A percentile compares a stretch with the other conserved stretches of the same genome.
Conservation (phyloP, 1,284 basidiomycete species). For the Puccinia polysora region DNA sequence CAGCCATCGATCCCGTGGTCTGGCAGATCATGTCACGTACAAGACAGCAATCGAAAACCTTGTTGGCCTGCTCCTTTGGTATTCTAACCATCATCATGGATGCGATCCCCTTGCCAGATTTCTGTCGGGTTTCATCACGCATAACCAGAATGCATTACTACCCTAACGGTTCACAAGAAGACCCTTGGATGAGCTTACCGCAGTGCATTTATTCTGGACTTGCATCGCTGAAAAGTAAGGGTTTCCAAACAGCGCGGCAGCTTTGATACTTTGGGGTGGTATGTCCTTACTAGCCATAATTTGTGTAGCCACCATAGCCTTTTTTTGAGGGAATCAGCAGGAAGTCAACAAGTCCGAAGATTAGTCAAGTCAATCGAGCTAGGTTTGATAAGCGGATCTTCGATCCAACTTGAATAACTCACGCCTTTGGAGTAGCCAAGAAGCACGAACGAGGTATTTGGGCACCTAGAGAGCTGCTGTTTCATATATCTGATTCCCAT, state of each 20-base stretch:
- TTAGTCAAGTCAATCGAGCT: too few species aligned
- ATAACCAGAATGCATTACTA: not conserved
- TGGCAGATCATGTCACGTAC: slow-evolving; percentile 33
- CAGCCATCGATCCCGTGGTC: not conserved
- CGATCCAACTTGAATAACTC: not conserved
- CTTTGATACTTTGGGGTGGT: not conserved
- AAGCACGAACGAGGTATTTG: slow-evolving; percentile 24
- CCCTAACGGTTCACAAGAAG: not conserved
- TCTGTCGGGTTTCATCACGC: not conserved
- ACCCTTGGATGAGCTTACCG: slow-evolving; percentile 10
- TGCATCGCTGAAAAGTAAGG: slow-evolving; percentile 18
- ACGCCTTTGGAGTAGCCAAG: slow-evolving; percentile 42
- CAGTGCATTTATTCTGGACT: slow-evolving; percentile 20
- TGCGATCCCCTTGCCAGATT: slow-evolving; percentile 5
- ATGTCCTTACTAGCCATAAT: not conserved
- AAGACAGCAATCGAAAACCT: slow-evolving; percentile 15
- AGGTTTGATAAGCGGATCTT: too few species aligned
- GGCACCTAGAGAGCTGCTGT: not conserved
- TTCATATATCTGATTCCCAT: slow-evolving; percentile 8
- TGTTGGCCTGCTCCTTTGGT: not conserved
- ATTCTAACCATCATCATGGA: not conserved
- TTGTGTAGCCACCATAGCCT: slow-evolving; percentile 37
- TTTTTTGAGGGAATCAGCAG: too few species aligned
- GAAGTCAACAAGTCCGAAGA: too few species aligned
- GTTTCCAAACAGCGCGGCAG: slow-evolving; percentile 32